These are phyloP conservation scores for Fusarium goolgardi DNA, from an alignment of 2,329 filamentous ascomycete species.

Conservation along the genomic window DNA sequence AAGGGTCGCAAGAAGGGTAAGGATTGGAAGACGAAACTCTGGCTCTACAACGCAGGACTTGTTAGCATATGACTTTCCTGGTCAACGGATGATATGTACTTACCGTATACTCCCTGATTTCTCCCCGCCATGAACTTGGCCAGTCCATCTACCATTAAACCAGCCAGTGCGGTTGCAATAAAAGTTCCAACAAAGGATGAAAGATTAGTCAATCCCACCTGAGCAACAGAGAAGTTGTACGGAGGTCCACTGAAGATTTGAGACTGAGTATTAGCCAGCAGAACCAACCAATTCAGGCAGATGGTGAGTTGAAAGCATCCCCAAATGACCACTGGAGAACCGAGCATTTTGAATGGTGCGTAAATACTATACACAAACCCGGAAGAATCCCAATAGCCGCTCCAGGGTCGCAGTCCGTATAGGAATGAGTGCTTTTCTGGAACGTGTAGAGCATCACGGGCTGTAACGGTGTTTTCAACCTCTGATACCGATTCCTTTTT, in stretches of 20 bases:
- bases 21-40: slow-evolving; percentile 5
- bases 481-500: neutral
- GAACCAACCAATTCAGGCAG: neutral
- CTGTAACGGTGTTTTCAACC: neutral
- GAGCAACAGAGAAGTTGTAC: neutral
- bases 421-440: neutral
- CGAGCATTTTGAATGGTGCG: slow-evolving; percentile 6
- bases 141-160: neutral
- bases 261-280: neutral
- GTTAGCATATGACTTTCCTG: neutral
- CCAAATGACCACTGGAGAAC: slow-evolving; percentile 4
- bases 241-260: neutral
- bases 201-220: neutral
- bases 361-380: neutral
- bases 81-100: rapidly evolving
- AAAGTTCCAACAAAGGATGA: neutral
- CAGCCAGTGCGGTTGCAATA: neutral
- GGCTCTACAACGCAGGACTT: neutral
- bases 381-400: neutral
- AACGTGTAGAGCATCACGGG: rapidly evolving
- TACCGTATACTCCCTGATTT: neutral
- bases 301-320: neutral
- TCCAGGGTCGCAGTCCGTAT: neutral
- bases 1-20: neutral
- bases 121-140: neutral